phyloP scores from a whole-genome alignment of 2,329 filamentous ascomycete genomes.

The Alternaria alternata region DNA sequence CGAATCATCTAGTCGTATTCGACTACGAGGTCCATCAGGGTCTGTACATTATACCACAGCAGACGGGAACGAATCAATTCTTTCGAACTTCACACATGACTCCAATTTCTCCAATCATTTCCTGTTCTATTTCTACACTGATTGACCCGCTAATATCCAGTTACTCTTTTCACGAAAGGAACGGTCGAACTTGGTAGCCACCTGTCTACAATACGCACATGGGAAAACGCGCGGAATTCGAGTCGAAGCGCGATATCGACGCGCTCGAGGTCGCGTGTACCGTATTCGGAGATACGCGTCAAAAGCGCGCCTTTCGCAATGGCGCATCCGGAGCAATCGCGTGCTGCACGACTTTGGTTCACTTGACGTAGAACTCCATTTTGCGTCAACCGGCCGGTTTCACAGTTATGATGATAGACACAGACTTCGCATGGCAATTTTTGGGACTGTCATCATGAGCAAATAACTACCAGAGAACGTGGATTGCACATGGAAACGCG shows the following conservation, averaged over 20 bases:
- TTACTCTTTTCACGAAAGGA: neutral
- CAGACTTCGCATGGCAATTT: neutral
- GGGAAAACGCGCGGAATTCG: neutral
- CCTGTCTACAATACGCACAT: neutral
- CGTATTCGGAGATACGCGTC: neutral
- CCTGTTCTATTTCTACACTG: too few species aligned
- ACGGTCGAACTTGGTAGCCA: neutral
- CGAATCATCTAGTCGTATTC: constrained; percentile 49
- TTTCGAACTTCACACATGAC: constrained; percentile 46
- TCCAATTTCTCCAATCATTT: neutral
- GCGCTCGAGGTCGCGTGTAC: neutral
- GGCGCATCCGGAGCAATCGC: neutral
- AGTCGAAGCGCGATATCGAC: neutral
- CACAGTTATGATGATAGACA: neutral
- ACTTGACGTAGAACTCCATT: neutral
- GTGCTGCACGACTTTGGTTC: neutral
- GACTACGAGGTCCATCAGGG: constrained; percentile 50
- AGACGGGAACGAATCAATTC: constrained; percentile 53
- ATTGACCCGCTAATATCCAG: neutral
- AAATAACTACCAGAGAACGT: neutral
- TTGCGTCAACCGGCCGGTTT: neutral
- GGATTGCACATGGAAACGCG: constrained; percentile 8
- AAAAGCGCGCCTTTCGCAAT: neutral
- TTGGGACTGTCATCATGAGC: neutral
- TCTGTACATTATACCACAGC: constrained; percentile 54